A percentile compares a stretch with the other conserved stretches of the same genome.
Conservation (phyloP, 176 grass and related monocot genomes). For the Coix lacrymajobi region DNA sequence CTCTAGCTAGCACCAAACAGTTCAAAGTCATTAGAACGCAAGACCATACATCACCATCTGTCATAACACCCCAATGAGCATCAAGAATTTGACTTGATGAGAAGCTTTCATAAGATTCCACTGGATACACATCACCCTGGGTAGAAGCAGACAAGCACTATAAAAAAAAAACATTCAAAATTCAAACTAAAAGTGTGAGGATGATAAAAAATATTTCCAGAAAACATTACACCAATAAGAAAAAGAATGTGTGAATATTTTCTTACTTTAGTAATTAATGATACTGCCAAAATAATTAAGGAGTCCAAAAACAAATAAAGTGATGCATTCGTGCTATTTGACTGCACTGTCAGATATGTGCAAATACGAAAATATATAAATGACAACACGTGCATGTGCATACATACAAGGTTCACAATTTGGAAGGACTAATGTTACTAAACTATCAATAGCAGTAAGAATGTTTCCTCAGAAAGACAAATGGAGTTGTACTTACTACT, state of each 20-base stretch:
- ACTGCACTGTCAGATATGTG: background rate
- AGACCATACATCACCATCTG: constrained; percentile 54
- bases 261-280: background rate
- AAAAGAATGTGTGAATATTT: background rate
- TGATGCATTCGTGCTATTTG: background rate
- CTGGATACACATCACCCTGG: constrained; percentile 77
- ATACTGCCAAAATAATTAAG: background rate
- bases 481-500: background rate
- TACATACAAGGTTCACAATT: background rate
- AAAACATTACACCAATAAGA: background rate
- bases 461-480: background rate
- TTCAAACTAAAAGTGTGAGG: background rate
- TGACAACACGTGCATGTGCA: background rate
- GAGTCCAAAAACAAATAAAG: background rate
- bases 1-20: background rate
- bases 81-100: constrained; percentile 66
- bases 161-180: background rate
- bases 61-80: constrained; percentile 77
- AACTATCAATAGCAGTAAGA: background rate
- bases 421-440: background rate
- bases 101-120: constrained; percentile 61
- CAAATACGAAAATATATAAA: background rate
- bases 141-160: constrained; percentile 3
- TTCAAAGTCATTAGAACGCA: constrained; percentile 12
- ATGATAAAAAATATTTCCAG: background rate